A percentile compares a stretch with the other conserved stretches of the same genome.
Conservation (phyloP, 306 rosid genomes). For the Ammopiptanthus mongolicus region DNA sequence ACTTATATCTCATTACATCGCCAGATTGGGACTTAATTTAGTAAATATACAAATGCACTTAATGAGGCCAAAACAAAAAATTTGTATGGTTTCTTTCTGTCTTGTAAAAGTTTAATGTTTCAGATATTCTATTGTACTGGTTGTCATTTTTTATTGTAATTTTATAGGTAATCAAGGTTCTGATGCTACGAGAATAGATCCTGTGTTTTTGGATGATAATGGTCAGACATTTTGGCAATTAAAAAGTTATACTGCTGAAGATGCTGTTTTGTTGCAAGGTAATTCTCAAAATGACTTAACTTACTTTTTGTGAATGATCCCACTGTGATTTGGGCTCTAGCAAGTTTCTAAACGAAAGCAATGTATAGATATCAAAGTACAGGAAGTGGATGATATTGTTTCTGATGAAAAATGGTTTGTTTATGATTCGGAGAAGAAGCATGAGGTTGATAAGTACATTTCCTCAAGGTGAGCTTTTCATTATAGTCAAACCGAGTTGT, state of each 20-base stretch:
- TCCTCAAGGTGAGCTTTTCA: constrained; percentile 23
- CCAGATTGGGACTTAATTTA: not conserved
- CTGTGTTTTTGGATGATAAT: constrained; percentile 6
- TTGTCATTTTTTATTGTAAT: not conserved
- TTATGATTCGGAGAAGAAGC: constrained; percentile 26
- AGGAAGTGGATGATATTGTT: not conserved
- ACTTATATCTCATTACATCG: not conserved
- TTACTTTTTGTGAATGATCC: not conserved
- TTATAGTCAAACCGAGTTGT: not conserved
- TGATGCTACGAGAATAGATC: constrained; percentile 28
- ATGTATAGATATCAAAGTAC: constrained; percentile 16
- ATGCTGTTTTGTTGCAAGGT: constrained; percentile 37
- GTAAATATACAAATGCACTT: not conserved
- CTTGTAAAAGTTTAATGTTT: not conserved
- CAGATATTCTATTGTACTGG: not conserved
- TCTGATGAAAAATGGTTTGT: constrained; percentile 37
- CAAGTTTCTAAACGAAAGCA: not conserved
- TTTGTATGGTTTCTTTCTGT: not conserved
- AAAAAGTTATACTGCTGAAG: not conserved
- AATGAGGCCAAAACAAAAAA: not conserved
- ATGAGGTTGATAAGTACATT: constrained; percentile 24
- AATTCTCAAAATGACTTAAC: no score
- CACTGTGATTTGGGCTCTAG: not conserved
- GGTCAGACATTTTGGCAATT: constrained; percentile 37
- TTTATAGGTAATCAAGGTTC: constrained; percentile 21